Evolutionary conservation across 2,329 filamentous ascomycete genomes (phyloP), one percentile per base, ranked within the genome.

Genomic region (Fusarium humuli): DNA sequence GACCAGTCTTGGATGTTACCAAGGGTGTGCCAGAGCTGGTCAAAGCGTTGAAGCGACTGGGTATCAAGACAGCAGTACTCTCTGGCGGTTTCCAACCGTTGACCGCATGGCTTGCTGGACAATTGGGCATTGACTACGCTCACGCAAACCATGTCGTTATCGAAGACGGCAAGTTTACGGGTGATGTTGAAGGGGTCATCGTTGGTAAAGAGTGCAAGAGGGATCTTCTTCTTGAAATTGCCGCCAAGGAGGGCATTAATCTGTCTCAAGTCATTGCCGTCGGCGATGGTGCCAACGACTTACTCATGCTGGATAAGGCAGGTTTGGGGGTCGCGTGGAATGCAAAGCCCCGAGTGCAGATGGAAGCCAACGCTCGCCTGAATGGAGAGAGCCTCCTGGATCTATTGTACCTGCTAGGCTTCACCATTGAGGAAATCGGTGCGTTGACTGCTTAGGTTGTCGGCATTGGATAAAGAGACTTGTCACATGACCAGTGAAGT

Each of bases 31-130:
- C 85, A 20, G 88, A 93, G 69, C 84, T 98, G 20, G 86, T 97
- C 68, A 86, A 81, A 65, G 91, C 90, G 0, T 83, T 99, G 54
- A 94, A 92, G 80, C 85, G 87, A 23, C 82, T 97, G 7, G 95
- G 95, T 10, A 91, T 92, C 80, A 95, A 93, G 81, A 94, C 94
- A 3, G 96, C 94, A 0, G 95, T 99, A 7, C 82, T 98, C 32
- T 97, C 94, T 34, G 96, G 96, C 46, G 96, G 96, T 0, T 99
- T 99, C 81, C 89, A 93, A 69, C 94, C 95, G 1, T 83, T 98
- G 69, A 97, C 96, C 0, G 86, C 89, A 61, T 98, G 94, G 93
- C 87, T 98, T 37, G 94, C 93, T 18, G 84, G 84, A 42, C 86
- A 93, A 75, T 83, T 99, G 27, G 93, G 93, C 16, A 88, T 99